These are phyloP conservation scores for Plasmodium knowlesi DNA, from an alignment of 169 alveolate genomes.

Conservation along the genomic window DNA sequence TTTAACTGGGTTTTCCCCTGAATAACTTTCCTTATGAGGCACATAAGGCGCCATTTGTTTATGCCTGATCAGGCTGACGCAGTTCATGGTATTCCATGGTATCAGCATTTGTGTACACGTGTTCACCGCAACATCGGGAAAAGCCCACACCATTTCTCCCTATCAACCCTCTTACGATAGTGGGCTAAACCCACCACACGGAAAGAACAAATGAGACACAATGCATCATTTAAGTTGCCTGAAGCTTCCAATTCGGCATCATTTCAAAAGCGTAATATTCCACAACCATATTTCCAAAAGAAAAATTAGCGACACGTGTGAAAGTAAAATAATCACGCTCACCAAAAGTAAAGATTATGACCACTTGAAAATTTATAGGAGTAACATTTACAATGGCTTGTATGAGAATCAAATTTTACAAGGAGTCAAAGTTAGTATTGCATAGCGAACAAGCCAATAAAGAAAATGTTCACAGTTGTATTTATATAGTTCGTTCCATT, in stretches of 20 bases:
- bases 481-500: not conserved
- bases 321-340: conserved; percentile 69
- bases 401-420: conserved; percentile 63
- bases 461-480: not conserved
- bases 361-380: conserved; percentile 38
- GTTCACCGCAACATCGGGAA: not conserved
- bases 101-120: not conserved
- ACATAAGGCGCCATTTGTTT: not conserved
- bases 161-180: not conserved
- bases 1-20: not conserved
- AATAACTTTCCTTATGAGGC: not conserved
- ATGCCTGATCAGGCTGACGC: not conserved
- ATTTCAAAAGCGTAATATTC: conserved; percentile 13
- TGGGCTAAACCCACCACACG: not conserved
- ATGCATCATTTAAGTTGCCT: conserved; percentile 24
- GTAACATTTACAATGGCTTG: conserved; percentile 42
- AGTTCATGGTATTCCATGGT: not conserved
- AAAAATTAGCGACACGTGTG: conserved; percentile 65
- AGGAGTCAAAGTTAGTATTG: conserved; percentile 66
- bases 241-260: conserved; percentile 9
- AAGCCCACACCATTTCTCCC: not conserved
- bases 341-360: conserved; percentile 71
- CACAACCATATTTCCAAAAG: conserved; percentile 29
- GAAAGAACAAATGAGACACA: conserved; percentile 11
- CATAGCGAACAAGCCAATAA: conserved; percentile 8